Evolutionary conservation across 1,139 yeast species (phyloP).

Genomic region (Geotrichum citri-aurantii): DNA sequence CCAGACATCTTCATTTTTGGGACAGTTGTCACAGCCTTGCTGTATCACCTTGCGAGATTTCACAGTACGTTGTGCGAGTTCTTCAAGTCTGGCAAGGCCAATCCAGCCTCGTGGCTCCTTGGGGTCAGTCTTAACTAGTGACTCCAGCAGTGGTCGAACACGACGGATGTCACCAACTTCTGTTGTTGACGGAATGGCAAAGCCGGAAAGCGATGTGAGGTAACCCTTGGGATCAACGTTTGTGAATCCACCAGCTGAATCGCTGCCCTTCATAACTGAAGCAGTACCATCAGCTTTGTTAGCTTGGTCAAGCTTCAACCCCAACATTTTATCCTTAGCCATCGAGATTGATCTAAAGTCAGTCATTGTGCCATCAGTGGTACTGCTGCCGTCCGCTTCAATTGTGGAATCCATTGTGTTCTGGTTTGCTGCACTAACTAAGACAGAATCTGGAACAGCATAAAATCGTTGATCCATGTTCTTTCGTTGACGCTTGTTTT

Average conservation of each 20-base stretch:
- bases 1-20: slow-evolving; percentile 73
- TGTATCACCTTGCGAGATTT: slow-evolving; percentile 57
- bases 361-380: slow-evolving; percentile 33
- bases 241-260: slow-evolving; percentile 22
- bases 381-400: slow-evolving; percentile 33
- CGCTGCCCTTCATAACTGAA: slow-evolving; percentile 18
- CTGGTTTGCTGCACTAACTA: slow-evolving; percentile 38
- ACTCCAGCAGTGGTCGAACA: slow-evolving; percentile 55
- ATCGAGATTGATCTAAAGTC: slow-evolving; percentile 47
- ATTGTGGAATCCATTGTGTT: slow-evolving; percentile 34
- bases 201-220: slow-evolving; percentile 36
- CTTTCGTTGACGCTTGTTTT: slow-evolving; percentile 66
- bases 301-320: slow-evolving; percentile 43
- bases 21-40: slow-evolving; percentile 69
- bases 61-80: slow-evolving; percentile 50
- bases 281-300: slow-evolving; percentile 12
- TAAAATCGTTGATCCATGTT: slow-evolving; percentile 65
- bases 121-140: slow-evolving; percentile 71
- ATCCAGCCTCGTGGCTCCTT: slow-evolving; percentile 78
- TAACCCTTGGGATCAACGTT: slow-evolving; percentile 39
- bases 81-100: slow-evolving; percentile 77
- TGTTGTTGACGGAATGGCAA: slow-evolving; percentile 23
- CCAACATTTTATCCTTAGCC: slow-evolving; percentile 50
- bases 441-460: slow-evolving; percentile 74
- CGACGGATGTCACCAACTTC: slow-evolving; percentile 51